Base-by-base conservation (phyloP, 2,329 filamentous ascomycete species). In the Leptographium wingfieldii region DNA sequence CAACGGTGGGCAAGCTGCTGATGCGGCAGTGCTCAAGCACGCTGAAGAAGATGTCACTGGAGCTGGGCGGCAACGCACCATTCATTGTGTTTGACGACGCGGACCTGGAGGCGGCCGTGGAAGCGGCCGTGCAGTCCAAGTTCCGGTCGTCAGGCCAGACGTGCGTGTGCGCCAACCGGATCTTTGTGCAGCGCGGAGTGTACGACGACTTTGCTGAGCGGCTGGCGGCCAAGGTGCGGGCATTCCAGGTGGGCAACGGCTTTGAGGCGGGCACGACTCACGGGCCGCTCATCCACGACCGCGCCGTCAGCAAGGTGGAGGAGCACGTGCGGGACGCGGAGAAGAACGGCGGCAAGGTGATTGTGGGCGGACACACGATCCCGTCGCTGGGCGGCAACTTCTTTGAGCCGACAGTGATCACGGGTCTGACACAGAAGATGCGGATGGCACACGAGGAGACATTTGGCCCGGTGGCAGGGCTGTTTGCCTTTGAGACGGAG, bases 1-100 rank as follows among this genome's bases (percentile, higher is more conserved):
- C 84, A 0, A 73, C 69, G 53, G 83, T 87, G 46, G 84, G 84
- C 38, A 86, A 86, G 71, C 77, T 86, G 7, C 82, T 99, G 59
- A 96, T 96, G 91, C 88, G 88, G 76, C 92, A 96, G 73, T 86
- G 87, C 12, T 83, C 91, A 0, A 80, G 82, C 49, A 96, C 91
- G 0, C 63, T 96, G 66, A 97, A 97, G 80, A 81, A 84, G 65
- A 71, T 85, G 49, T 94, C 89, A 0, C 88, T 96, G 71, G 92
- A 97, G 71, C 86, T 97, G 1, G 92, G 92, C 59, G 94, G 92
- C 55, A 97, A 97, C 71, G 89, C 92, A 0, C 92, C 92, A 1
- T 95, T 96, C 71, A 96, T 97, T 65, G 90, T 97, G 40, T 97
- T 97, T 69, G 91, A 97, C 68, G 92, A 97, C 68, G 89, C 92